These are phyloP conservation scores for Aspergillus baeticus DNA, from an alignment of 495 filamentous ascomycete genomes.

Conservation along the genomic window DNA sequence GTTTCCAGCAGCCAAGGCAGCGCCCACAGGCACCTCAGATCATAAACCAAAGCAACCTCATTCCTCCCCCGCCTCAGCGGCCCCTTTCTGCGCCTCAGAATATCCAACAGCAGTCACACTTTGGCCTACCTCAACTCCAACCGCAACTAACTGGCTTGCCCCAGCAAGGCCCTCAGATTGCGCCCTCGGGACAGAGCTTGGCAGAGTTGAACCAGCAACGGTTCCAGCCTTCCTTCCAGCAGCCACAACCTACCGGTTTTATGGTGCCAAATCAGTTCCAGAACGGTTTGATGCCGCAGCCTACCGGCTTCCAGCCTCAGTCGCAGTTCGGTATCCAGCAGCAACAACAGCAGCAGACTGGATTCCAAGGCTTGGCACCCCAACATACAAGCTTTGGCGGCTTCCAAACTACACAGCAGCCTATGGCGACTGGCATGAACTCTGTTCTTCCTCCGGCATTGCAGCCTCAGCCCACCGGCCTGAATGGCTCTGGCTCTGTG, in stretches of 20 bases:
- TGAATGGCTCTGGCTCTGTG: constrained; percentile 54
- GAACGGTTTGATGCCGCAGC: constrained; percentile 49
- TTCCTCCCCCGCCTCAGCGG: constrained; percentile 79
- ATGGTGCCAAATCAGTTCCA: constrained; percentile 51
- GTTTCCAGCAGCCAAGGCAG: constrained; percentile 56
- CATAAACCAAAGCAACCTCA: constrained; percentile 61
- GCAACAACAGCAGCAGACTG: constrained; percentile 41
- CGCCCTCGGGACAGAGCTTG: constrained; percentile 73
- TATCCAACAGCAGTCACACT: constrained; percentile 65
- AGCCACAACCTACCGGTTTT: constrained; percentile 57
- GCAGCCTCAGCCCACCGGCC: constrained; percentile 54
- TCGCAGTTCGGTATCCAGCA: constrained; percentile 54
- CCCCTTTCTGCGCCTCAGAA: constrained; percentile 89
- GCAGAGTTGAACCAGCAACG: constrained; percentile 69
- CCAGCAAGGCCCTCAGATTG: constrained; percentile 50
- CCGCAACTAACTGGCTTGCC: constrained; percentile 80
- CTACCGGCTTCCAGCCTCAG: constrained; percentile 51
- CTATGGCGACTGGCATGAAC: constrained; percentile 50
- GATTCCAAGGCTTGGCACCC: constrained; percentile 58
- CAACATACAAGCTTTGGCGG: constrained; percentile 67
- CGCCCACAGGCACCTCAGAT: constrained; percentile 70
- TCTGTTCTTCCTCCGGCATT: constrained; percentile 42
- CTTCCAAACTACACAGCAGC: constrained; percentile 42
- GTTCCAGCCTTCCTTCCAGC: constrained; percentile 52
- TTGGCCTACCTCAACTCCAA: constrained; percentile 72